Evolutionary conservation across 805 yeast species (phyloP).

Genomic region (Spathaspora passalidarum): DNA sequence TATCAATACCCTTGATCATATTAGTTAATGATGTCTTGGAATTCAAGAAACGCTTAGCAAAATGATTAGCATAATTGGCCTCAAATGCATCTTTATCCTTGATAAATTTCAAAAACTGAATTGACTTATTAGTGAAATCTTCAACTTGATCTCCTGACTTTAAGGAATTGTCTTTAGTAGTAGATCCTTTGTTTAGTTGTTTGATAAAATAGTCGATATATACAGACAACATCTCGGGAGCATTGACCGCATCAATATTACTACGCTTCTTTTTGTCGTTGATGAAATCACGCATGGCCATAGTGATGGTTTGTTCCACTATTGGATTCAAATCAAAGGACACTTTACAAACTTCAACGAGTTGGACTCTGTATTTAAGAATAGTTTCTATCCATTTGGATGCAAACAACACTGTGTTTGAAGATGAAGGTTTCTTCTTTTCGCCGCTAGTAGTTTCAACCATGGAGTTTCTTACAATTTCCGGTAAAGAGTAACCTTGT

Average conservation of each 20-base stretch:
- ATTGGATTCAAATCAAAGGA: constrained; percentile 50
- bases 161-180: constrained; percentile 7
- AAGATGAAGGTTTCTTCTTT: constrained; percentile 14
- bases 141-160: constrained; percentile 22
- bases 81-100: constrained; percentile 86
- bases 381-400: constrained; percentile 65
- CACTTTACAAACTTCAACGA: constrained; percentile 43
- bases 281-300: constrained; percentile 60
- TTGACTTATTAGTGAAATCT: constrained; percentile 49
- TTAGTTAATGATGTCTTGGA: constrained; percentile 24
- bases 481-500: constrained; percentile 9
- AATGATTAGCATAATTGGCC: constrained; percentile 76
- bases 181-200: constrained; percentile 25
- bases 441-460: constrained; percentile 1
- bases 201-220: constrained; percentile 41
- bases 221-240: constrained; percentile 38
- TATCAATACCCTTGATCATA: constrained; percentile 41
- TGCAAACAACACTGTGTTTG: constrained; percentile 50
- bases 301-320: constrained; percentile 53
- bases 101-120: constrained; percentile 62
- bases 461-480: constrained; percentile 7
- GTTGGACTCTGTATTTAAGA: constrained; percentile 48
- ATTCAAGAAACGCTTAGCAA: constrained; percentile 69
- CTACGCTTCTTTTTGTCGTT: constrained; percentile 45
- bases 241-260: constrained; percentile 25